phyloP scores from a whole-genome alignment of 2,329 filamentous ascomycete species.

The Emmonsiellopsis sp. region DNA sequence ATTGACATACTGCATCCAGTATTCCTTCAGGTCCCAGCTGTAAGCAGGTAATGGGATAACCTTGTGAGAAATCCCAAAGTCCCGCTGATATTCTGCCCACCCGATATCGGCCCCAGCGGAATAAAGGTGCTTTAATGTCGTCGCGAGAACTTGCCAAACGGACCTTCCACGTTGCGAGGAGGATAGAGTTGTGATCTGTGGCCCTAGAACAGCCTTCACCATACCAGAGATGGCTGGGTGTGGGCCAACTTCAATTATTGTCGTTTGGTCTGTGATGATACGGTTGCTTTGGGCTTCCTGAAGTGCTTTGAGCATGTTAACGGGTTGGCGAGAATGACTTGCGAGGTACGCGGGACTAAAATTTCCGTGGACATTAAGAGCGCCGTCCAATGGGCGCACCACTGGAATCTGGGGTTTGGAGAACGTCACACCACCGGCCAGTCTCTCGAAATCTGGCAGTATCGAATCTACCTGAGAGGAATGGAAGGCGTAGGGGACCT shows the following conservation, averaged over 20 bases:
- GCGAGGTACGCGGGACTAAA: conserved; percentile 56
- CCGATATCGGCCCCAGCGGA: conserved; percentile 53
- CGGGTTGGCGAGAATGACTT: conserved; percentile 58
- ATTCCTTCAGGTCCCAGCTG: conserved; percentile 61
- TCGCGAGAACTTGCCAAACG: conserved; percentile 55
- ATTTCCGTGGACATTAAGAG: conserved; percentile 46
- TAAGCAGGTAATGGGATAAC: conserved; percentile 61
- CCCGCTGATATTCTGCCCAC: conserved; percentile 62
- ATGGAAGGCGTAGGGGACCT: conserved; percentile 60
- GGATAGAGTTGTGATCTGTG: conserved; percentile 46
- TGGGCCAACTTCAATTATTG: conserved; percentile 67
- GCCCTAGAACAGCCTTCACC: conserved; percentile 55
- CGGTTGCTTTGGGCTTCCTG: conserved; percentile 49
- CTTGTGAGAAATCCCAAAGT: conserved; percentile 49
- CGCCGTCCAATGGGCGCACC: conserved; percentile 55
- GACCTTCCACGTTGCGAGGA: conserved; percentile 56
- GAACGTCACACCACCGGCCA: conserved; percentile 47
- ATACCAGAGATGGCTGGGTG: conserved; percentile 62
- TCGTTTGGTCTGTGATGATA: conserved; percentile 55
- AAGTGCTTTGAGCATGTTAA: conserved; percentile 59
- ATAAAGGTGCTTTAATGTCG: conserved; percentile 52
- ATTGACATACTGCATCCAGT: conserved; percentile 53
- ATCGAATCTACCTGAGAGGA: conserved; percentile 57
- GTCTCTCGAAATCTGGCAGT: conserved; percentile 49
- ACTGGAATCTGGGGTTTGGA: conserved; percentile 51